These are phyloP conservation scores for Russula griseocarnosa DNA, from an alignment of 768 basidiomycete species.

Conservation along the genomic window DNA sequence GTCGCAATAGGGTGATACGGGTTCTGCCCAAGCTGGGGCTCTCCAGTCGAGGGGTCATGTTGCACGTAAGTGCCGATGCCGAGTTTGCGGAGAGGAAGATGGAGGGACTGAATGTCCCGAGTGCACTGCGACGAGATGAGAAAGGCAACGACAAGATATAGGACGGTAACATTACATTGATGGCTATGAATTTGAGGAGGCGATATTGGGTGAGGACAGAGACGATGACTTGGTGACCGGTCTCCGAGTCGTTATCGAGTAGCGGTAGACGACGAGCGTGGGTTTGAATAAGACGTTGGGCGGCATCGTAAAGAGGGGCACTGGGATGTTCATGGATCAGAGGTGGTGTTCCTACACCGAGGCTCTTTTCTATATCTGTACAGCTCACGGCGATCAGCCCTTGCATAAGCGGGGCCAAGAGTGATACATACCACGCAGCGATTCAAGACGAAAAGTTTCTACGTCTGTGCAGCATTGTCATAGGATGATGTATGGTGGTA, in stretches of 20 bases:
- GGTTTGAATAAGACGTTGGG: conserved; percentile 85
- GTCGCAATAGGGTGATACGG: conserved; percentile 90
- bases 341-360: conserved; percentile 90
- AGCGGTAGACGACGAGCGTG: conserved; percentile 93
- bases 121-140: conserved; percentile 56
- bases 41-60: conserved; percentile 44
- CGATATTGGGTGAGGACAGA: conserved; percentile 97
- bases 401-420: conserved; percentile 4
- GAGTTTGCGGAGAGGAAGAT: conserved; percentile 75
- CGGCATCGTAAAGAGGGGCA: conserved; percentile 84
- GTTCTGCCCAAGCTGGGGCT: conserved; percentile 51
- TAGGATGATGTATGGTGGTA: conserved; percentile 80
- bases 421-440: conserved; percentile 67
- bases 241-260: conserved; percentile 89
- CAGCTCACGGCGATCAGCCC: conserved; percentile 2
- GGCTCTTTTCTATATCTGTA: conserved; percentile 87
- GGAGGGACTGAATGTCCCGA: conserved; percentile 76
- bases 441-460: conserved; percentile 85
- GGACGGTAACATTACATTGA: conserved; percentile 64
- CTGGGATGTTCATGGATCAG: conserved; percentile 85
- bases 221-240: conserved; percentile 92
- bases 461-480: conserved; percentile 86
- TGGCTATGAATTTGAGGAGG: conserved; percentile 96
- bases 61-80: conserved; percentile 90
- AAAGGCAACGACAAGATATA: conserved; percentile 4